phyloP scores from a whole-genome alignment of 805 yeast species.

The Lachancea quebecensis region DNA sequence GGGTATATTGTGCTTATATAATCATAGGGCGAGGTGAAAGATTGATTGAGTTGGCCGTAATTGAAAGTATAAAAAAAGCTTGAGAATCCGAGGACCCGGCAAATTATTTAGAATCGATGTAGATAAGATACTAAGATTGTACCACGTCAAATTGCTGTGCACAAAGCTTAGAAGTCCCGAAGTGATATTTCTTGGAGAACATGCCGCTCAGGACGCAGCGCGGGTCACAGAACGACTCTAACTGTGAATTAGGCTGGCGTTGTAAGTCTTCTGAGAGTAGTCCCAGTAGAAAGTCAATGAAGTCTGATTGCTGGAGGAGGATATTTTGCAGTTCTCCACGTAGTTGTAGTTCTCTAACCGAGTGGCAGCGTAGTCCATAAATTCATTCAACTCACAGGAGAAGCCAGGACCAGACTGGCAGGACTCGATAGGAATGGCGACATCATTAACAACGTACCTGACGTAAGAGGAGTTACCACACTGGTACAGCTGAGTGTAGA shows the following conservation, averaged over 20 bases:
- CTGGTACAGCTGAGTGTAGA: slow-evolving; percentile 44
- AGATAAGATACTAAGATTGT: too few relatives aligned
- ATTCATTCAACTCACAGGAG: slow-evolving; percentile 37
- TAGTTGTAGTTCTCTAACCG: slow-evolving; percentile 30
- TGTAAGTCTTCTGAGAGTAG: slow-evolving; percentile 6
- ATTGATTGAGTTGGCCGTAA: too few relatives aligned
- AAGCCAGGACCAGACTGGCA: slow-evolving; percentile 52
- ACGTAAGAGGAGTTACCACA: slow-evolving; percentile 40
- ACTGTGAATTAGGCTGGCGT: slow-evolving; percentile 1
- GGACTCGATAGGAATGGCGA: slow-evolving; percentile 43
- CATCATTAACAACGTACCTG: slow-evolving; percentile 46
- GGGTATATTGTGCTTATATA: too few relatives aligned
- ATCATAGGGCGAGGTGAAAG: too few relatives aligned
- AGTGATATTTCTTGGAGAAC: too few relatives aligned
- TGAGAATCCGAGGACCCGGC: too few relatives aligned
- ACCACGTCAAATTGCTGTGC: too few relatives aligned
- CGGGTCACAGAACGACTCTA: too few relatives aligned
- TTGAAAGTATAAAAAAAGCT: too few relatives aligned
- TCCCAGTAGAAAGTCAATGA: slow-evolving; percentile 11
- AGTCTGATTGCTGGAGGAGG: slow-evolving; percentile 10
- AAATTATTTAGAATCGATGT: too few relatives aligned
- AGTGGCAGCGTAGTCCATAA: slow-evolving; percentile 26
- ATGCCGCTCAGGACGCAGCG: too few relatives aligned
- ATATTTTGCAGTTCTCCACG: slow-evolving; percentile 28
- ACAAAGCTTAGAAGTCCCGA: too few relatives aligned